phyloP scores from a whole-genome alignment of 768 basidiomycete genomes.

The Leccinum pellstonianum region DNA sequence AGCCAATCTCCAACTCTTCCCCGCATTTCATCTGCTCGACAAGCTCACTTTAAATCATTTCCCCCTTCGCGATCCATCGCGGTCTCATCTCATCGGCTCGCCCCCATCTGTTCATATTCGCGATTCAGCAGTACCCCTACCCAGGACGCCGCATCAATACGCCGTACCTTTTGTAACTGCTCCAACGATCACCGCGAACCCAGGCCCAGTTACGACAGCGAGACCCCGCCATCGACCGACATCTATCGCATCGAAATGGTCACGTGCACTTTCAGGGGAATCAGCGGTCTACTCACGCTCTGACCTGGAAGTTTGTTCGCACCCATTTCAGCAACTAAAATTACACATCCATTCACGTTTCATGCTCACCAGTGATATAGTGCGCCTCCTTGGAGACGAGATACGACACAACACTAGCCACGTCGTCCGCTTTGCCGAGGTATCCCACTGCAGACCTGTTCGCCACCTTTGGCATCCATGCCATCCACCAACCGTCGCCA shows the following conservation, averaged over 20 bases:
- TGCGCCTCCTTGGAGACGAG: constrained; percentile 31
- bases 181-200: constrained; percentile 1
- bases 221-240: constrained; percentile 16
- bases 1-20: constrained; percentile 16
- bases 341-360: neutral
- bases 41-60: neutral
- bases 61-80: constrained; percentile 25
- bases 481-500: neutral
- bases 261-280: constrained; percentile 5
- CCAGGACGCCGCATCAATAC: neutral
- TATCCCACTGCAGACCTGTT: constrained; percentile 7
- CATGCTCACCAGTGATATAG: constrained; percentile 28
- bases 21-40: constrained; percentile 11
- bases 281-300: neutral
- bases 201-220: constrained; percentile 11
- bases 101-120: neutral
- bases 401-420: constrained; percentile 31
- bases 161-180: neutral
- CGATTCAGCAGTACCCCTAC: constrained; percentile 4
- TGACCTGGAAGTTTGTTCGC: neutral
- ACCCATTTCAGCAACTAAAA: neutral
- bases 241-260: neutral
- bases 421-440: constrained; percentile 18
- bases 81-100: constrained; percentile 9
- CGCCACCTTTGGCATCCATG: neutral